Conservation (phyloP, 805 yeast species). For the Candida xyloterini region DNA sequence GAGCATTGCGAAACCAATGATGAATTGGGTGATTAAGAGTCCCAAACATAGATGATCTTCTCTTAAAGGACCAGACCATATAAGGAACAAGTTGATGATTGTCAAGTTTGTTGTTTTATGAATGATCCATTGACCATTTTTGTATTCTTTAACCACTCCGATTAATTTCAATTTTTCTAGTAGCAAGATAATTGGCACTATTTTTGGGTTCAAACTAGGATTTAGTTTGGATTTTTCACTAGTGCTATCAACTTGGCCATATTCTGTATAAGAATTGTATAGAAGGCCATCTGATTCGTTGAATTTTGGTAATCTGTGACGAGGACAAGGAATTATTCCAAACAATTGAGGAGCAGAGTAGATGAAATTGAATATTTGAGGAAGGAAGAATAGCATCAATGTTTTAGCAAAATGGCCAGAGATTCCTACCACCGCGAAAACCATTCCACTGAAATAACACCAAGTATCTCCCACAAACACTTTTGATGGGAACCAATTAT, state of each 20-base stretch:
- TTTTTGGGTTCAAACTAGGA: constrained; percentile 24
- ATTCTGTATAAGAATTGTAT: constrained; percentile 64
- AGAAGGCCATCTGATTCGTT: constrained; percentile 64
- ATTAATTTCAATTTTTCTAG: constrained; percentile 53
- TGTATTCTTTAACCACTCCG: constrained; percentile 34
- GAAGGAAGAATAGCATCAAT: constrained; percentile 75
- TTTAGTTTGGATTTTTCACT: constrained; percentile 4
- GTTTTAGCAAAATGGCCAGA: constrained; percentile 96
- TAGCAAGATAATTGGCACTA: constrained; percentile 38
- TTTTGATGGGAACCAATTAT: constrained; percentile 86
- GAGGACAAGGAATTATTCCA: constrained; percentile 85
- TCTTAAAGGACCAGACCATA: constrained; percentile 85
- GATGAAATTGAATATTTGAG: constrained; percentile 86
- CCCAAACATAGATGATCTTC: constrained; percentile 72
- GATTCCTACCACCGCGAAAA: constrained; percentile 94
- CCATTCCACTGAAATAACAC: constrained; percentile 98
- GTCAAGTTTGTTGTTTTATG: constrained; percentile 76
- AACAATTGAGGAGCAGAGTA: constrained; percentile 93
- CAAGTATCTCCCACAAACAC: constrained; percentile 98
- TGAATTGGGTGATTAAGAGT: constrained; percentile 61
- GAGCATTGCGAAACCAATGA: constrained; percentile 64
- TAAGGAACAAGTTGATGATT: constrained; percentile 74
- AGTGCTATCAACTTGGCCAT: constrained; percentile 25
- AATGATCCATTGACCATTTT: constrained; percentile 24
- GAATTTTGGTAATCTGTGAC: constrained; percentile 87